Percentiles rank a stretch among this genome's conserved stretches.
Evolutionary conservation across 441 rosid genomes (phyloP).

Genomic region (Populus hybrid): DNA sequence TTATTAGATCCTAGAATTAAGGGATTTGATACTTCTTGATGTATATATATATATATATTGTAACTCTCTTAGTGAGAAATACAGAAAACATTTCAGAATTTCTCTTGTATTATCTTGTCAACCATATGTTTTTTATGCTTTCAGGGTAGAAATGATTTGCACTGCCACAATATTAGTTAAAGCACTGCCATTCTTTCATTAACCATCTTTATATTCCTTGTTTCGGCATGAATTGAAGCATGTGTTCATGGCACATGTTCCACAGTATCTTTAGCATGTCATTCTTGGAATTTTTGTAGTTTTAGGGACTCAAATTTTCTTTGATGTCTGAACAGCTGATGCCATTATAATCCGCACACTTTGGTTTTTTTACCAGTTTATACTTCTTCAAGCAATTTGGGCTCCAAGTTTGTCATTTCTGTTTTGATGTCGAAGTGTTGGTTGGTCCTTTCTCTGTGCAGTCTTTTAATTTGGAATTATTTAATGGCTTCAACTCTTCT

Average conservation of each 20-base stretch:
- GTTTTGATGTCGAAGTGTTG: background rate
- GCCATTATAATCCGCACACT: background rate
- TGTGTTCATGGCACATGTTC: background rate
- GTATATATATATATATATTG: too few species aligned
- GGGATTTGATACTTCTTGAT: too few species aligned
- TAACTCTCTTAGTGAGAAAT: too few species aligned
- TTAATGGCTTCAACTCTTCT: background rate
- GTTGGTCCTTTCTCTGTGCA: background rate
- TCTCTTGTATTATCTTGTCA: too few species aligned
- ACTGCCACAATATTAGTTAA: background rate
- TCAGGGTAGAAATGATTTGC: background rate
- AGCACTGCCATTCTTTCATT: background rate
- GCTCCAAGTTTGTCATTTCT: background rate
- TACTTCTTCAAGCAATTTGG: background rate
- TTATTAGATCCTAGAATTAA: too few species aligned
- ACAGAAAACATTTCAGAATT: too few species aligned
- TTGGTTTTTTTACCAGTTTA: background rate
- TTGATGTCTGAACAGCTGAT: background rate
- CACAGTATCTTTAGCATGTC: background rate
- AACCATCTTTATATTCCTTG: background rate
- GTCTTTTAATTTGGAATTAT: background rate
- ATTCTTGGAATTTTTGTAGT: background rate
- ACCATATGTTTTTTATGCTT: background rate
- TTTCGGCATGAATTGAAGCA: background rate
- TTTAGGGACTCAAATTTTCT: background rate